Evolutionary conservation across 345 rosid species (phyloP).

Genomic region (Excoecaria cochinchinensis): DNA sequence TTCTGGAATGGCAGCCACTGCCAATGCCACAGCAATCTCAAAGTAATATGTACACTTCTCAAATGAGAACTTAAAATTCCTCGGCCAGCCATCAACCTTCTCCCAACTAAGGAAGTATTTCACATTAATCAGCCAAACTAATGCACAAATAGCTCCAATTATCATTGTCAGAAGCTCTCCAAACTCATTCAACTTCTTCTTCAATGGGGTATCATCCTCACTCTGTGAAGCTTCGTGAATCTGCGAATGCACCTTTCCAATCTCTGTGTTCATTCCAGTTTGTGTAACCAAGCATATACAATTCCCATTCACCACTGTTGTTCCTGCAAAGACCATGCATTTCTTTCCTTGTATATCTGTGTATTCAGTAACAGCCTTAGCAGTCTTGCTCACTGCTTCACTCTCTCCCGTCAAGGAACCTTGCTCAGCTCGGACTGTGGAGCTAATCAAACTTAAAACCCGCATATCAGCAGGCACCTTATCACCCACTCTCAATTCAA

Average conservation of each 20-base stretch:
- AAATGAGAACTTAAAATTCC: slow-evolving; percentile 80
- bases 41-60: slow-evolving; percentile 98
- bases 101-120: slow-evolving; percentile 94
- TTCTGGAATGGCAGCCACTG: slow-evolving; percentile 98
- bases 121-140: slow-evolving; percentile 93
- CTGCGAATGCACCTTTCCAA: slow-evolving; percentile 90
- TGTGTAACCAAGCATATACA: slow-evolving; percentile 73
- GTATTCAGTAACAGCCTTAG: slow-evolving; percentile 56
- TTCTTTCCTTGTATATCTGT: slow-evolving; percentile 86
- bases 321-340: slow-evolving; percentile 87
- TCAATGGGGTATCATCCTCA: slow-evolving; percentile 90
- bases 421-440: slow-evolving; percentile 79
- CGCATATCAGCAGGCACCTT: slow-evolving; percentile 96
- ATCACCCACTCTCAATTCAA: slow-evolving; percentile 83
- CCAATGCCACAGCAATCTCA: slow-evolving; percentile 94
- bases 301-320: slow-evolving; percentile 83
- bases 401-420: slow-evolving; percentile 94
- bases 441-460: slow-evolving; percentile 59
- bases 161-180: slow-evolving; percentile 80
- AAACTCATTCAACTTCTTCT: slow-evolving; percentile 88
- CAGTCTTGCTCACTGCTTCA: slow-evolving; percentile 83
- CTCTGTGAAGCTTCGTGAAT: slow-evolving; percentile 82
- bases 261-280: slow-evolving; percentile 84
- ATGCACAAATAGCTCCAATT: slow-evolving; percentile 72
- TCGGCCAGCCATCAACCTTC: slow-evolving; percentile 86